These are phyloP conservation scores for Mucor lusitanicus DNA, from an alignment of 371 early-diverging fungal species.

Conservation along the genomic window DNA sequence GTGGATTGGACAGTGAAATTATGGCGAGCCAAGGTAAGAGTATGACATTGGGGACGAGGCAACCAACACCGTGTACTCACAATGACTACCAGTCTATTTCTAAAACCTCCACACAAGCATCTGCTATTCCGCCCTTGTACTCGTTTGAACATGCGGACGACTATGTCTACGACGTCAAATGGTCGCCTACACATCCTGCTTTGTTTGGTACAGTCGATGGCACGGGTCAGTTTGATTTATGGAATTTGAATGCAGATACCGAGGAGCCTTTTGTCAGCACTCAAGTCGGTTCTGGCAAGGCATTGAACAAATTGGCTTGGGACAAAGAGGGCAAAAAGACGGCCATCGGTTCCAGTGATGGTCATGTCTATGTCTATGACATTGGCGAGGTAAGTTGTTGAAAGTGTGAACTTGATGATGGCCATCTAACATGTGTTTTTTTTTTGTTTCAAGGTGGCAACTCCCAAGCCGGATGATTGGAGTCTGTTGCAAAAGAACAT, in stretches of 20 bases:
- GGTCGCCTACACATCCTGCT: slow-evolving; percentile 95
- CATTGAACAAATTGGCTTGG: slow-evolving; percentile 94
- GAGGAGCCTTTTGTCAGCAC: slow-evolving; percentile 80
- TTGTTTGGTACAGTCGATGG: slow-evolving; percentile 93
- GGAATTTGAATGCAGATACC: slow-evolving; percentile 88
- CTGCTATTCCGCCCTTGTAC: slow-evolving; percentile 71
- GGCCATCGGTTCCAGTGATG: slow-evolving; percentile 88
- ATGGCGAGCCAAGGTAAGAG: slow-evolving; percentile 85
- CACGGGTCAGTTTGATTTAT: slow-evolving; percentile 85
- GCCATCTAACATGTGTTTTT: neutral
- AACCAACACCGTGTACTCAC: neutral
- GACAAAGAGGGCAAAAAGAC: slow-evolving; percentile 84
- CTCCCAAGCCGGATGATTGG: slow-evolving; percentile 70
- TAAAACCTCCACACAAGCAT: slow-evolving; percentile 60
- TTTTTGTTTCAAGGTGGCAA: slow-evolving; percentile 49
- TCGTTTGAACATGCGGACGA: slow-evolving; percentile 93
- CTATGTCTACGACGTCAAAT: slow-evolving; percentile 94
- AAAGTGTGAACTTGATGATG: no score
- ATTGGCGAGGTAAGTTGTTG: slow-evolving; percentile 74
- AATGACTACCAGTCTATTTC: slow-evolving; percentile 53
- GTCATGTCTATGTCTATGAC: slow-evolving; percentile 86
- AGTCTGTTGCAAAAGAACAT: slow-evolving; percentile 67
- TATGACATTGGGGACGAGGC: no score
- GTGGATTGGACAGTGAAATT: slow-evolving; percentile 97
- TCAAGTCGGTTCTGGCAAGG: slow-evolving; percentile 68